A percentile compares a stretch with the other conserved stretches of the same genome.
Evolutionary conservation across 1,139 yeast species (phyloP).

Genomic region (Pichia sp.): DNA sequence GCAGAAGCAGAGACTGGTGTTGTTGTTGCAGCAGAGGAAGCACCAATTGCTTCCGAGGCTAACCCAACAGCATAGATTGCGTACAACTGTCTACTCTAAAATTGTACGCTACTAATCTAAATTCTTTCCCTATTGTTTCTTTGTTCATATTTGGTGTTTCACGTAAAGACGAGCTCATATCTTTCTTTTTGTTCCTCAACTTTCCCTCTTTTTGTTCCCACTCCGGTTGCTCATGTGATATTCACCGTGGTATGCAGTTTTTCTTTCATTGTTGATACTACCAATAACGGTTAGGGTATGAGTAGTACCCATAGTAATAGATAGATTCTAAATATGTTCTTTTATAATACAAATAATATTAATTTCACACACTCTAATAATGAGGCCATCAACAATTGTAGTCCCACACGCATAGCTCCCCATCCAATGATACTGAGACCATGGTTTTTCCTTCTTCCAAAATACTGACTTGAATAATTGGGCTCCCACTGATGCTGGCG

Average conservation of each 20-base stretch:
- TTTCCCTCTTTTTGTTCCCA: slow-evolving; percentile 9
- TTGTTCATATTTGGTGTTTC: too few relatives aligned
- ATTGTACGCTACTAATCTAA: neutral
- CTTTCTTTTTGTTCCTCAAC: neutral
- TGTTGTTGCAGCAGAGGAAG: slow-evolving; percentile 1
- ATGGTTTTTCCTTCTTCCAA: slow-evolving; percentile 33
- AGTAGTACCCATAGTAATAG: too few relatives aligned
- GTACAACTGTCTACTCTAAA: neutral
- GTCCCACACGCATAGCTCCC: slow-evolving; percentile 33
- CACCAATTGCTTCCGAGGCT: neutral
- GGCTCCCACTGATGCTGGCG: slow-evolving; percentile 14
- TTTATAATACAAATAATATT: slow-evolving; percentile 1
- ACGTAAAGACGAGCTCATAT: too few relatives aligned
- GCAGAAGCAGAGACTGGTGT: slow-evolving; percentile 5
- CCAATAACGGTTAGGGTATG: too few relatives aligned
- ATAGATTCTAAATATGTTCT: neutral
- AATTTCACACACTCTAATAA: slow-evolving; percentile 2
- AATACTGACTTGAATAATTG: slow-evolving; percentile 43
- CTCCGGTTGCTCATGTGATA: neutral
- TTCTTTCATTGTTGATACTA: too few relatives aligned
- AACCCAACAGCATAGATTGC: slow-evolving; percentile 6
- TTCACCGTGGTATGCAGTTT: too few relatives aligned
- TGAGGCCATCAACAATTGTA: slow-evolving; percentile 2
- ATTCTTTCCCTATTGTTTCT: too few relatives aligned
- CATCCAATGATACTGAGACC: slow-evolving; percentile 38